These are phyloP conservation scores for Dactylellina leptospora DNA, from an alignment of 2,329 filamentous ascomycete genomes.

Conservation along the genomic window DNA sequence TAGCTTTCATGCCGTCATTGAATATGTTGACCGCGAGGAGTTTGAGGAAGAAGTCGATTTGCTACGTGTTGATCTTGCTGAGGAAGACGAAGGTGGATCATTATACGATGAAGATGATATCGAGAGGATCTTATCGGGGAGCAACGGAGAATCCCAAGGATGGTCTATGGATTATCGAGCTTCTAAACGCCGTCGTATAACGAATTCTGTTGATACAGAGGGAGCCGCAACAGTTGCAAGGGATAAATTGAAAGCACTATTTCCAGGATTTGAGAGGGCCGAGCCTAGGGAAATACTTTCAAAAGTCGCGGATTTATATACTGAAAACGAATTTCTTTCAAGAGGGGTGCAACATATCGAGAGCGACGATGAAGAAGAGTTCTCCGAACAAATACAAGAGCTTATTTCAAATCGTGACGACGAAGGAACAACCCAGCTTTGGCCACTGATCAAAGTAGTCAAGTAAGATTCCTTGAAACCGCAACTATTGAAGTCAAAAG, in stretches of 20 bases:
- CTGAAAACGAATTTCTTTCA: neutral
- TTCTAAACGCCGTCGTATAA: conserved; percentile 33
- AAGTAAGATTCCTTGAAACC: conserved; percentile 6
- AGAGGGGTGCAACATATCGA: conserved; percentile 17
- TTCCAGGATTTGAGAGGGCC: conserved; percentile 12
- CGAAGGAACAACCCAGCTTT: conserved; percentile 15
- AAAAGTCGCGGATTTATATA: conserved; percentile 10
- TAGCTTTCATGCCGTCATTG: conserved; percentile 23
- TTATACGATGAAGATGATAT: neutral
- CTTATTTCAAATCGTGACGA: conserved; percentile 24
- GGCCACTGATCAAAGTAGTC: conserved; percentile 38
- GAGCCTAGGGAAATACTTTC: neutral
- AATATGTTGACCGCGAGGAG: conserved; percentile 27
- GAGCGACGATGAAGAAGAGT: conserved; percentile 20
- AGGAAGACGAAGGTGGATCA: neutral
- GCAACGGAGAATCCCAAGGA: conserved; percentile 1
- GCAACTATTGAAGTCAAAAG: no score
- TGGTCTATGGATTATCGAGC: neutral
- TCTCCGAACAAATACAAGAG: conserved; percentile 17
- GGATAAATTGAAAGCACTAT: conserved; percentile 39
- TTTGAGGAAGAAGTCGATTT: conserved; percentile 37
- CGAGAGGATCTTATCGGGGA: neutral
- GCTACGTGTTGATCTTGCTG: conserved; percentile 22
- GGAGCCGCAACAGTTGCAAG: conserved; percentile 8
- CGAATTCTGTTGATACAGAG: conserved; percentile 1